Evolutionary conservation across 176 grass and related monocot genomes (phyloP), one percentile per base, ranked within the genome.

Genomic region (Tillandsia fasciculata): DNA sequence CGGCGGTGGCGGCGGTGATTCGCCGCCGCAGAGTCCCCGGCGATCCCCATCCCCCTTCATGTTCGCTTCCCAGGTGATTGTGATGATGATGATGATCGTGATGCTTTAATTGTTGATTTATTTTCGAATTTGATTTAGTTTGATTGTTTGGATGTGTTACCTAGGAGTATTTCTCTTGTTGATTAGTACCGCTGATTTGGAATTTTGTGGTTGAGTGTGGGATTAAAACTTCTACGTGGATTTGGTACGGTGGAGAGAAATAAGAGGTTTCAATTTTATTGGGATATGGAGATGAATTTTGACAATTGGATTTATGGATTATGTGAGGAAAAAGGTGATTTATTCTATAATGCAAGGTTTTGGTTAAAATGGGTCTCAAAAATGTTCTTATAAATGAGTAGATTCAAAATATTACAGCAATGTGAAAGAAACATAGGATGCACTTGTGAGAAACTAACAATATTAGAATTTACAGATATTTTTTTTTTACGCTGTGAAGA

Each of bases 1-100:
- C 4, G 63, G 23, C 4, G 72, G 57, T 49, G 17, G 10, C 48
- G 63, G 63, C 49, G 63, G 63, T 1, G 50, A 3, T 11, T 53
- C 63, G 12, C 72, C 61, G 49, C 73, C 73, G 24, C 63, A 52
- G 73, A 66, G 63, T 49, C 63, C 63, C 11, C 63, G 49, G 49
- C 24, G 9, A 11, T 53, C 49, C 49, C 72, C 10, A 10, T 66
- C 63, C 6, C 73, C 73, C 33, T n/a, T 52, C 63, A 42, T 75
- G 61, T 66, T 65, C 49, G 26, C 73, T 33, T 61, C 73, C 14
- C 73, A 75, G 73, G 73, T 75, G 53, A 6, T 57, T 42, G 59
- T 75, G 53, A 6, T 57, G 3, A 42, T 33, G 29, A 33, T 23
- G 17, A 22, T 63, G 18, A 63, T 63, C 1, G 4, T 22, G 18